Conservation (phyloP, 179 eudicot genomes). For the Sideroxylon spinosum region DNA sequence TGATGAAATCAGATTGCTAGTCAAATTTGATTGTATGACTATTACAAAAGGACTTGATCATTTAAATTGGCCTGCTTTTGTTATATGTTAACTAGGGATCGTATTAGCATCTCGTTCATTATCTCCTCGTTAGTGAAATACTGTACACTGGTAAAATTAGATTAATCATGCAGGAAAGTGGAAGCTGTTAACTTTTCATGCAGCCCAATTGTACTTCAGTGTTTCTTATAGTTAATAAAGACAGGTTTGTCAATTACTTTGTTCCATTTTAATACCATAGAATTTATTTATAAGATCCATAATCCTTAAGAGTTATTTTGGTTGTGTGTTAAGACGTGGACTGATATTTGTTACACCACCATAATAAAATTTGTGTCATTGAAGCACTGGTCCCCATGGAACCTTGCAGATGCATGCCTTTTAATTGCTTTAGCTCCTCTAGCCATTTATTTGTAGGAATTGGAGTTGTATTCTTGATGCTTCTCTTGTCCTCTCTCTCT, state of each 20-base stretch:
- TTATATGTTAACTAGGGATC: not conserved
- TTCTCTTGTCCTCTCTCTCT: not conserved
- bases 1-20: not conserved
- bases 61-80: not conserved
- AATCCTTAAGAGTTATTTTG: not conserved
- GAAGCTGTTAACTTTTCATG: not conserved
- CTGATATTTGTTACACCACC: not conserved
- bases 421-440: not conserved
- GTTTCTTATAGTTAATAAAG: no score
- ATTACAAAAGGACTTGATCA: not conserved
- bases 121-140: not conserved
- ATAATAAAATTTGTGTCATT: not conserved
- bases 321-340: slow-evolving; percentile 3
- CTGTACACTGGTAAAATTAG: not conserved
- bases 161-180: not conserved
- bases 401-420: not conserved
- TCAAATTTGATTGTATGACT: not conserved
- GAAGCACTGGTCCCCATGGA: not conserved
- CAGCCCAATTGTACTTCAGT: not conserved
- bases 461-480: not conserved
- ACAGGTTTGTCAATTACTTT: no score
- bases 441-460: not conserved
- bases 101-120: not conserved
- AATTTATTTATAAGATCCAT: not conserved
- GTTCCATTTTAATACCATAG: no score